These are phyloP conservation scores for Malus asiatica DNA, from an alignment of 306 rosid genomes.

Conservation along the genomic window DNA sequence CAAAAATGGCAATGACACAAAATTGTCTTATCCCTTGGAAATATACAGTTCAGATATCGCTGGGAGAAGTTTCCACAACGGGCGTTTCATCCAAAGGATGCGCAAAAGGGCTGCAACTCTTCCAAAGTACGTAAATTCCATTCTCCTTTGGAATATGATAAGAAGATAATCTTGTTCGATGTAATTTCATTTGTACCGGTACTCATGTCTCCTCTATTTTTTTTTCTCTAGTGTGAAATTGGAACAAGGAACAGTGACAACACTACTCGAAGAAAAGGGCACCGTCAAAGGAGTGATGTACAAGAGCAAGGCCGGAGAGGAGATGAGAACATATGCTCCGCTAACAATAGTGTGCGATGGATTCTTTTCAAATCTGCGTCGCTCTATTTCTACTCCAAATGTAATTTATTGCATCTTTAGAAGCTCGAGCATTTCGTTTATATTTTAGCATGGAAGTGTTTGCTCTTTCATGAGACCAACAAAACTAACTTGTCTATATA, in stretches of 20 bases:
- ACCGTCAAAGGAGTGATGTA: constrained; percentile 59
- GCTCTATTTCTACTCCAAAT: constrained; percentile 60
- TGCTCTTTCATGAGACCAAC: neutral
- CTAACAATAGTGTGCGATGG: constrained; percentile 76
- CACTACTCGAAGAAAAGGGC: constrained; percentile 62
- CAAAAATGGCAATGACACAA: constrained; percentile 52
- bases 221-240: constrained; percentile 50
- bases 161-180: neutral
- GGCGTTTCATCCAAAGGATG: constrained; percentile 76
- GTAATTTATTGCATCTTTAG: constrained; percentile 18
- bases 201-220: neutral
- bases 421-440: neutral
- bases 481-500: neutral
- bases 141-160: neutral
- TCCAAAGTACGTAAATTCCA: constrained; percentile 38
- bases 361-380: constrained; percentile 74
- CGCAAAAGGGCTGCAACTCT: constrained; percentile 58
- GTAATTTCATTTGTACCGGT: neutral
- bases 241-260: constrained; percentile 70
- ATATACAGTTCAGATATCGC: constrained; percentile 34
- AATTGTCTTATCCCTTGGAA: constrained; percentile 56
- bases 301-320: constrained; percentile 55
- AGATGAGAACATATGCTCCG: constrained; percentile 52
- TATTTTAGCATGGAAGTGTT: neutral
- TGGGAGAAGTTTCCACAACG: constrained; percentile 79